These are phyloP conservation scores for Hansfordia pulvinata DNA, from an alignment of 2,329 filamentous ascomycete genomes.

Conservation along the genomic window DNA sequence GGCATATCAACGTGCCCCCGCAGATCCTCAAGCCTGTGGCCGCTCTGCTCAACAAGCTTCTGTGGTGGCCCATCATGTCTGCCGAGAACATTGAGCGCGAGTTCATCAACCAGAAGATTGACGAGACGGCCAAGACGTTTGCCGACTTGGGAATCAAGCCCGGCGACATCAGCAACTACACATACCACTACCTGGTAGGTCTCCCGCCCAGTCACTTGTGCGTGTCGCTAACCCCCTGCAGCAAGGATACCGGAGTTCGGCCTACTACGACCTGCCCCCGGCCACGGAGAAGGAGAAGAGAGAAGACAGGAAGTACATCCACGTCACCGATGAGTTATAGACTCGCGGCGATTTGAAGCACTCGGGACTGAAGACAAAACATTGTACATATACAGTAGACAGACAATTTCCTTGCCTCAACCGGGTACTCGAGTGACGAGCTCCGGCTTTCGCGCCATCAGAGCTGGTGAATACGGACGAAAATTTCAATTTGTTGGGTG, in stretches of 20 bases:
- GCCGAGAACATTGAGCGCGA: conserved; percentile 83
- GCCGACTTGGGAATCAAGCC: conserved; percentile 85
- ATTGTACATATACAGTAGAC: conserved; percentile 23
- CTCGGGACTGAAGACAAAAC: conserved; percentile 10
- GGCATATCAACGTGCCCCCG: conserved; percentile 87
- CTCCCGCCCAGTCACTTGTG: too few relatives aligned
- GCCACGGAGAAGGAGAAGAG: conserved; percentile 88
- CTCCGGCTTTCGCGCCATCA: too few relatives aligned
- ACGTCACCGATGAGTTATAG: conserved; percentile 82
- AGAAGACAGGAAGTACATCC: conserved; percentile 94
- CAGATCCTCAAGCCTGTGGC: conserved; percentile 62
- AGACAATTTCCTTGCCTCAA: conserved; percentile 12
- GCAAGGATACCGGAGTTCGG: conserved; percentile 82
- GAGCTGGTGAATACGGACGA: too few relatives aligned
- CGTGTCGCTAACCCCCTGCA: conserved; percentile 18
- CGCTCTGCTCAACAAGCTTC: conserved; percentile 58
- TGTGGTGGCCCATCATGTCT: conserved; percentile 83
- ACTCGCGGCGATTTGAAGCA: conserved; percentile 9
- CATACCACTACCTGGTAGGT: conserved; percentile 86
- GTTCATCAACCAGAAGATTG: conserved; percentile 86
- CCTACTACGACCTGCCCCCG: conserved; percentile 86
- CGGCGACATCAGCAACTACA: conserved; percentile 71
- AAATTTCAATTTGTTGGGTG: too few relatives aligned
- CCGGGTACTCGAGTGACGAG: too few relatives aligned
- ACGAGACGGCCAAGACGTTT: conserved; percentile 86